Base-by-base conservation (phyloP, 345 rosid genomes). In the Psidium guajava region DNA sequence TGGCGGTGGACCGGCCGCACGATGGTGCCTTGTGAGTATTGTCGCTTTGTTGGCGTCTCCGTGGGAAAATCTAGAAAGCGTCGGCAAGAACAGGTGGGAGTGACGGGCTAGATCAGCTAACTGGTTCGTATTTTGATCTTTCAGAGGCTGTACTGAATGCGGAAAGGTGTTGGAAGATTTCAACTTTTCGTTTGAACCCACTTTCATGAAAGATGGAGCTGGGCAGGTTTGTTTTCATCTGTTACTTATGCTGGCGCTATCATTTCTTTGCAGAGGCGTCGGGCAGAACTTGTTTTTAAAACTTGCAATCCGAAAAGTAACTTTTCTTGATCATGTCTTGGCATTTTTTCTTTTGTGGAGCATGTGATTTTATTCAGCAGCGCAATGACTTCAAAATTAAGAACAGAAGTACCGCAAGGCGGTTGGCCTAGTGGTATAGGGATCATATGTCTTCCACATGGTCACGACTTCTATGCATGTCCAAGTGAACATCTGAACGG, bases 121-220 rank as follows among this genome's bases (percentile, higher is more conserved):
- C 44, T 2, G 47, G 47, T 69, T 36, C 47, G 24, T 36, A 3
- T 54, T 53, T 44, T 36, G 8, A 24, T 40, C 42, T 6, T 54
- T 56, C 42, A 82, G 51, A 54, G 73, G 88, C 50, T 91, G 93
- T 85, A 73, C 85, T 22, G 52, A 85, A 22, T 91, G 93, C 42
- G 93, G 93, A 73, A 91, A 82, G 85, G 93, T 91, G 83, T 84
- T 91, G 75, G 90, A 91, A 80, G 87, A 87, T 54, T 85, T 75
- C 83, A 86, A 87, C 75, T 90, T 87, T 54, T 87, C 93, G 0
- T 28, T 54, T 14, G 93, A 91, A 59, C 83, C 90, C 52, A 86
- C 88, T 52, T 91, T 91, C 82, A 86, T 86, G 13, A 91, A 91
- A 59, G 89, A 91, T 89, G 84, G 87, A 11, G 56, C 91, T 28